phyloP scores from a whole-genome alignment of 2,329 filamentous ascomycete species.

The Diaporthe batatas region DNA sequence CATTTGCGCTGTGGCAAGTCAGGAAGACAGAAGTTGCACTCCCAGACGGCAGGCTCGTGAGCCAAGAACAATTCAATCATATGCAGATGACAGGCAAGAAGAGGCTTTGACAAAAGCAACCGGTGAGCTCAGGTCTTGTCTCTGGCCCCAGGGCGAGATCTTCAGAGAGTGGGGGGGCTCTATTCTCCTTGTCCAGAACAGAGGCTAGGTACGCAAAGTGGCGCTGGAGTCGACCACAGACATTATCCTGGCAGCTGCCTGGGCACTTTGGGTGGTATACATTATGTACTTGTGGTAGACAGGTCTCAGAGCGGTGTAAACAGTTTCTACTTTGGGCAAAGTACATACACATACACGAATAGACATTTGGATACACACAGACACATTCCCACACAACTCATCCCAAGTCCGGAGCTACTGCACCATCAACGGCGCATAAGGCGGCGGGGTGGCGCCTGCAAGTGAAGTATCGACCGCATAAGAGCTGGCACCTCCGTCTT shows the following conservation, averaged over 20 bases:
- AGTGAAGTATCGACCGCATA: slow-evolving; percentile 17
- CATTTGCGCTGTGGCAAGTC: slow-evolving; percentile 57
- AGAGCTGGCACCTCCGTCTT: neutral
- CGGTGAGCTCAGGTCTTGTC: neutral
- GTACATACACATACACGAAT: slow-evolving; percentile 5
- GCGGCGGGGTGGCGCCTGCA: slow-evolving; percentile 18
- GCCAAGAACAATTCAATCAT: slow-evolving; percentile 12
- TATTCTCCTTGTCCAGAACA: neutral
- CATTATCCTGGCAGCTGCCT: too few relatives aligned
- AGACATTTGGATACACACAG: neutral
- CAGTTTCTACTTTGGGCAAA: neutral
- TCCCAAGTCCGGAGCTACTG: slow-evolving; percentile 4
- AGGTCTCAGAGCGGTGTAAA: slow-evolving; percentile 14
- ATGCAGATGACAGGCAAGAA: slow-evolving; percentile 21
- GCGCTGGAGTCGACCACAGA: neutral
- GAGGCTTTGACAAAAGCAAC: slow-evolving; percentile 8
- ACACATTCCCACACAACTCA: neutral
- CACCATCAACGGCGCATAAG: neutral
- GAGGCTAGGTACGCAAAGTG: neutral
- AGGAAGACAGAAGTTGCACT: slow-evolving; percentile 55
- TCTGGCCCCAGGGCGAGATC: neutral
- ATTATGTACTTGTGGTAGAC: neutral
- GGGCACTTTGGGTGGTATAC: neutral
- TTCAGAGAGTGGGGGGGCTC: neutral
- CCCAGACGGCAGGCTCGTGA: slow-evolving; percentile 54